Conservation (phyloP, 2,329 filamentous ascomycete species). For the Penicillium sp. region DNA sequence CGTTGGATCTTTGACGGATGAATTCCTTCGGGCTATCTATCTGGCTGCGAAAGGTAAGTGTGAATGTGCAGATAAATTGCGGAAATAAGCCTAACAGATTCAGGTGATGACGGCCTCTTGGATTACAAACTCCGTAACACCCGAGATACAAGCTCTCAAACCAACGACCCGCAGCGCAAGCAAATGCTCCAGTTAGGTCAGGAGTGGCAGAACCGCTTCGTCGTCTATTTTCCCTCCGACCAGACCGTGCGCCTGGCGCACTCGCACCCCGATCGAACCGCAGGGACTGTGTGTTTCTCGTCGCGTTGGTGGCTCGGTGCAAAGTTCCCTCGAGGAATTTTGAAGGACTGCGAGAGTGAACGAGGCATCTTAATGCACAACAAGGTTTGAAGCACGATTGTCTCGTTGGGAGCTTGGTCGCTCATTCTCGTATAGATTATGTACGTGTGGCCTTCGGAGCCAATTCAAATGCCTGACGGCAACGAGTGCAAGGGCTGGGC, state of each 20-base stretch:
- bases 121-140: conserved; percentile 45
- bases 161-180: conserved; percentile 38
- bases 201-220: conserved; percentile 57
- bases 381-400: conserved; percentile 62
- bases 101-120: conserved; percentile 51
- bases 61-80: neutral
- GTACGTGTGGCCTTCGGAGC: conserved; percentile 22
- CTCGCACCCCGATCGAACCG: conserved; percentile 40
- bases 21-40: conserved; percentile 64
- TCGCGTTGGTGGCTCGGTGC: conserved; percentile 69
- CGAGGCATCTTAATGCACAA: conserved; percentile 81
- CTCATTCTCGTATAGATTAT: conserved; percentile 22
- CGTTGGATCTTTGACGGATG: conserved; percentile 71
- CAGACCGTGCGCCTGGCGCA: conserved; percentile 68
- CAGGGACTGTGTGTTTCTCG: conserved; percentile 81
- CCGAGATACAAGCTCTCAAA: conserved; percentile 38
- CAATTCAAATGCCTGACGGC: conserved; percentile 23
- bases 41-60: conserved; percentile 58
- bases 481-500: conserved; percentile 63
- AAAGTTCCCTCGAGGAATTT: conserved; percentile 69
- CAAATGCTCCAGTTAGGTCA: conserved; percentile 28
- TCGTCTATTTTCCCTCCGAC: conserved; percentile 78
- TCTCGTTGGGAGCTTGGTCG: neutral
- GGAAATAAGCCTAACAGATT: neutral
- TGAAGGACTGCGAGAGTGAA: conserved; percentile 75